Evolutionary conservation across 139 green algal genomes (phyloP).

Genomic region (Nannochloris sp.): DNA sequence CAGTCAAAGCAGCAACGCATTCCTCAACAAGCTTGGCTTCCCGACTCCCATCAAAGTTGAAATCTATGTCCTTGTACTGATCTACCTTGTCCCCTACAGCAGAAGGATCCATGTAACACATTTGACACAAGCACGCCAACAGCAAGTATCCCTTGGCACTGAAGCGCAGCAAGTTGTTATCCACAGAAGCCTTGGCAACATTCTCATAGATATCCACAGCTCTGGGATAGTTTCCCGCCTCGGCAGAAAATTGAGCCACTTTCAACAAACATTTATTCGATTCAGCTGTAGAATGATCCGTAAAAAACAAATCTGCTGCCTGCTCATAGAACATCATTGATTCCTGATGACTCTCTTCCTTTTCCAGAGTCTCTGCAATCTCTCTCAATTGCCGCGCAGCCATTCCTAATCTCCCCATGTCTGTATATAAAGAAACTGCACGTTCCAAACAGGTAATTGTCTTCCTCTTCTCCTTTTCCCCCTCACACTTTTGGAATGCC

Average conservation of each 20-base stretch:
- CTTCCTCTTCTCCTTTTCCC: constrained; percentile 10
- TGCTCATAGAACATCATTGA: constrained; percentile 67
- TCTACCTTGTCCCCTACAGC: constrained; percentile 35
- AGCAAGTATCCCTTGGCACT: constrained; percentile 86
- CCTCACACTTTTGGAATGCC: constrained; percentile 64
- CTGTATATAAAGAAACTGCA: constrained; percentile 79
- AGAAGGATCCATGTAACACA: constrained; percentile 33
- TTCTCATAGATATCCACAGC: constrained; percentile 69
- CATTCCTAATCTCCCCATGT: constrained; percentile 90
- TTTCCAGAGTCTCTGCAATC: constrained; percentile 78
- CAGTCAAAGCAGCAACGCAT: constrained; percentile 48
- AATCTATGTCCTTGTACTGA: constrained; percentile 70
- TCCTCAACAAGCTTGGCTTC: constrained; percentile 55
- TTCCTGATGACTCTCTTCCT: constrained; percentile 61
- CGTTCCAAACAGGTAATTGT: constrained; percentile 43
- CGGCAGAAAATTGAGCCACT: constrained; percentile 63
- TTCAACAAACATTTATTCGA: constrained; percentile 75
- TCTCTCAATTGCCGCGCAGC: constrained; percentile 77
- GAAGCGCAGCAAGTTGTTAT: constrained; percentile 89
- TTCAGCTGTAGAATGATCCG: constrained; percentile 64
- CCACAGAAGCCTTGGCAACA: constrained; percentile 50
- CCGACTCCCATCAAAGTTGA: constrained; percentile 54
- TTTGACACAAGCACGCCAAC: constrained; percentile 80
- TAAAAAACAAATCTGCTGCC: constrained; percentile 79
- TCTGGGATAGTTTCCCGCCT: constrained; percentile 48